phyloP scores from a whole-genome alignment of 352 stramenopile species.

The Globisporangium lucens region DNA sequence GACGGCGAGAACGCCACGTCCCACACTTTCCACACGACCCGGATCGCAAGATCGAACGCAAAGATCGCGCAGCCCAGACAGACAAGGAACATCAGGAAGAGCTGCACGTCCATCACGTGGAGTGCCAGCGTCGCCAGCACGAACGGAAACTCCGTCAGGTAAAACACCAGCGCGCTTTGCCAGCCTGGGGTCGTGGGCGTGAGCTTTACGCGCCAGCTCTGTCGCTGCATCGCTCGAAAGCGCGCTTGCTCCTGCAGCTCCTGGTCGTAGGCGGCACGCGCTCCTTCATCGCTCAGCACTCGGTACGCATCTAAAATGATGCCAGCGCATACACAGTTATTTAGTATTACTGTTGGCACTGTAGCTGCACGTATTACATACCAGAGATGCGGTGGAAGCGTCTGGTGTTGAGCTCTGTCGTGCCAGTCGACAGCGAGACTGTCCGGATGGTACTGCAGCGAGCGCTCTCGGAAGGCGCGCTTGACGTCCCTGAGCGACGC shows the following conservation, averaged over 20 bases:
- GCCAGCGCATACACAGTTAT: not conserved
- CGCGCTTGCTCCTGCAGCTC: conserved; percentile 27
- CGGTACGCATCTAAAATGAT: conserved; percentile 26
- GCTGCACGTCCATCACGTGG: conserved; percentile 20
- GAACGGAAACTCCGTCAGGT: conserved; percentile 31
- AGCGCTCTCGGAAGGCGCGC: conserved; percentile 62
- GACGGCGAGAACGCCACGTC: conserved; percentile 46
- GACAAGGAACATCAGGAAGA: conserved; percentile 26
- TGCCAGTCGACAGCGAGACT: conserved; percentile 22
- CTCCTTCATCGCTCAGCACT: conserved; percentile 23
- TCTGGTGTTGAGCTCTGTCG: conserved; percentile 24
- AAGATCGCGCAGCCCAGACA: conserved; percentile 26
- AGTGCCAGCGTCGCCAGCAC: conserved; percentile 17
- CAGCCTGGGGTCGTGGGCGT: conserved; percentile 7
- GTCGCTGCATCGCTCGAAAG: conserved; percentile 18
- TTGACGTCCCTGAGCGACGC: conserved; percentile 41
- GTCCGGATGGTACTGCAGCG: conserved; percentile 73
- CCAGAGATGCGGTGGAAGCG: conserved; percentile 41
- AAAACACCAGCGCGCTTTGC: conserved; percentile 22
- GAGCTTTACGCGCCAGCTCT: conserved; percentile 9
- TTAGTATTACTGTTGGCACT: not conserved
- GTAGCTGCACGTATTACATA: conserved; percentile 5
- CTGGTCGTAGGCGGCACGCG: conserved; percentile 25
- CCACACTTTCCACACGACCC: conserved; percentile 8
- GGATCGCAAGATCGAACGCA: conserved; percentile 23